Conservation (phyloP, 176 grass and related monocot genomes). For the Zoysia japonica region DNA sequence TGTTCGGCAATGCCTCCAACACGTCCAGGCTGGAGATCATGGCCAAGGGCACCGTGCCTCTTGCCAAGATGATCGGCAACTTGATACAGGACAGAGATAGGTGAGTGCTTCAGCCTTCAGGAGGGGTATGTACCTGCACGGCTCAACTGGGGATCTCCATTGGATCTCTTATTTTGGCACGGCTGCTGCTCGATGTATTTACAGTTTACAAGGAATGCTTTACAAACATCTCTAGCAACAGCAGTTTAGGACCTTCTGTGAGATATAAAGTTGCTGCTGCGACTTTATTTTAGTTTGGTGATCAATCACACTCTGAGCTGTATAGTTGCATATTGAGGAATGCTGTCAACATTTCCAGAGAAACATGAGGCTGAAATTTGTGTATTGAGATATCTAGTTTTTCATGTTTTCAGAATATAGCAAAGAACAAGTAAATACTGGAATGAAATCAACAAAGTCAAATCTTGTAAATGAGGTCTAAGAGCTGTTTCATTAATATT, state of each 20-base stretch:
- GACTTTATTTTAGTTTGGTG: background rate
- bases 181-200: conserved; percentile 23
- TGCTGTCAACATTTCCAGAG: background rate
- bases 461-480: conserved; percentile 1
- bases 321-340: conserved; percentile 41
- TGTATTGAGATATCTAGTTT: background rate
- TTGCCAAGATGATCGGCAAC: conserved; percentile 92
- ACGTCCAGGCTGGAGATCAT: conserved; percentile 94
- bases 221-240: conserved; percentile 20
- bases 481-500: conserved; percentile 13
- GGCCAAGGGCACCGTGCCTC: conserved; percentile 86
- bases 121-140: conserved; percentile 35
- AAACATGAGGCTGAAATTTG: background rate
- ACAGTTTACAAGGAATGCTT: conserved; percentile 39
- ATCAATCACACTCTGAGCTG: conserved; percentile 10
- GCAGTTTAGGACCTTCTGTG: conserved; percentile 24
- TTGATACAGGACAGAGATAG: conserved; percentile 73
- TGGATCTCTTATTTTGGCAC: conserved; percentile 46
- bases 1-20: conserved; percentile 84
- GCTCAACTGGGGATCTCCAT: conserved; percentile 37
- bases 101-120: background rate
- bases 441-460: conserved; percentile 17
- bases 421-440: background rate
- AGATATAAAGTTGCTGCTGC: conserved; percentile 34
- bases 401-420: background rate